Evolutionary conservation across 1,139 yeast genomes (phyloP), one percentile per base, ranked within the genome.

Genomic region (Wickerhamiella infanticola): DNA sequence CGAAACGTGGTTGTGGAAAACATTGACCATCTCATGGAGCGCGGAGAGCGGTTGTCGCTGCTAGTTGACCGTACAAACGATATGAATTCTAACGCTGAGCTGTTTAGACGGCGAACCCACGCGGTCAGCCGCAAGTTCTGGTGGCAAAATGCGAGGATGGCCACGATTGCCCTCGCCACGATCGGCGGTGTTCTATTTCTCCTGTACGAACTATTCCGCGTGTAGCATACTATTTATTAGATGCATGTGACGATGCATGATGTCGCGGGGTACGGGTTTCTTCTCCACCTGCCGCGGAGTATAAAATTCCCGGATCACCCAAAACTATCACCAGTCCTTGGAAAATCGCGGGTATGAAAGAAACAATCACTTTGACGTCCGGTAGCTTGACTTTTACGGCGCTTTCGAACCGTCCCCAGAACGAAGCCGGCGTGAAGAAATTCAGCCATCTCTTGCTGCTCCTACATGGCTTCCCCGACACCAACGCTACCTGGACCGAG

Each of bases 61-160:
- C 68, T 86, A 50, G 94, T 85, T 18, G 82, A 80, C 59, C 86
- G 86, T 59, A 85, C 95, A 1, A 83, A 82, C 52, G 69, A 79
- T 46, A 70, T 85, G 62, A 83, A 81, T 53, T 70, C 73, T 29
- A 74, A 77, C 35, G 76, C 94, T 4, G 74, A 70, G 63, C 74
- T 81, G 41, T 86, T 86, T 59, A 79, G 84, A 53, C 77, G 80
- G 53, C 71, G 79, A 49, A 82, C 95, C 0, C 75, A 74, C 29
- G 70, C 70, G 45, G 73, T 84, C 36, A 75, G 75, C 55, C 65
- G 84, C 42, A 71, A 69, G 50, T 73, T 85, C 76, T 61, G 66
- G 64, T 58, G 61, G 61, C 57, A 59, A 48, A 62, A 62, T 47
- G 52, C 61, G 45, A 44, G 44, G n/a, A 27, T 47, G 41, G 26